These are phyloP conservation scores for Brassica rapa DNA, from an alignment of 345 rosid species.

Conservation along the genomic window DNA sequence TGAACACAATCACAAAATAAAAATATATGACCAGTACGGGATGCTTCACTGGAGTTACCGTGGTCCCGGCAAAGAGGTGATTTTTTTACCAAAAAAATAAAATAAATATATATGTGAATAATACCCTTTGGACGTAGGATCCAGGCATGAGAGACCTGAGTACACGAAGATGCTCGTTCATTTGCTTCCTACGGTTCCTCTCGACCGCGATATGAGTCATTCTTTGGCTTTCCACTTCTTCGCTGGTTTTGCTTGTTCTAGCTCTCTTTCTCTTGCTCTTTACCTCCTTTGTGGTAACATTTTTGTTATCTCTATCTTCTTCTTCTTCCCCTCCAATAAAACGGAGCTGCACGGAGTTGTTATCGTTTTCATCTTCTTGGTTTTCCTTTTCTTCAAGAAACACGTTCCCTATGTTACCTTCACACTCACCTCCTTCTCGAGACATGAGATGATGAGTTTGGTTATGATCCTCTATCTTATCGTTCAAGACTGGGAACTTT, in stretches of 20 bases:
- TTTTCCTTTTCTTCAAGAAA: conserved; percentile 25
- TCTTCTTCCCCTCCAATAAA: neutral
- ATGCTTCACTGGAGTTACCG: too few relatives aligned
- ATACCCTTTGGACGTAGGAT: conserved; percentile 85
- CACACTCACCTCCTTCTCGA: conserved; percentile 43
- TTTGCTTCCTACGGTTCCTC: neutral
- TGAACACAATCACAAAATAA: neutral
- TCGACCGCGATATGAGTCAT: neutral
- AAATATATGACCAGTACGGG: too few relatives aligned
- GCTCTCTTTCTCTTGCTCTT: neutral
- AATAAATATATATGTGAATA: neutral
- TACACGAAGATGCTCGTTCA: conserved; percentile 36
- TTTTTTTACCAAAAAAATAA: too few relatives aligned
- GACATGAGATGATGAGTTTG: conserved; percentile 34
- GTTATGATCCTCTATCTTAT: conserved; percentile 44
- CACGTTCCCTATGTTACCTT: conserved; percentile 36
- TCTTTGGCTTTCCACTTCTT: neutral
- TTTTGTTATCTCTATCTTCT: neutral
- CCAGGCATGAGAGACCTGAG: conserved; percentile 95
- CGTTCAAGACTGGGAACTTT: conserved; percentile 81
- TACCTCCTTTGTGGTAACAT: neutral
- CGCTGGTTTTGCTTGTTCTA: neutral
- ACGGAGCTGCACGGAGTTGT: conserved; percentile 13
- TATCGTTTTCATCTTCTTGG: conserved; percentile 37
- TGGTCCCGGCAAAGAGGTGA: too few relatives aligned